Evolutionary conservation across 352 stramenopile genomes (phyloP).

Genomic region (Pseudoperonospora humuli): DNA sequence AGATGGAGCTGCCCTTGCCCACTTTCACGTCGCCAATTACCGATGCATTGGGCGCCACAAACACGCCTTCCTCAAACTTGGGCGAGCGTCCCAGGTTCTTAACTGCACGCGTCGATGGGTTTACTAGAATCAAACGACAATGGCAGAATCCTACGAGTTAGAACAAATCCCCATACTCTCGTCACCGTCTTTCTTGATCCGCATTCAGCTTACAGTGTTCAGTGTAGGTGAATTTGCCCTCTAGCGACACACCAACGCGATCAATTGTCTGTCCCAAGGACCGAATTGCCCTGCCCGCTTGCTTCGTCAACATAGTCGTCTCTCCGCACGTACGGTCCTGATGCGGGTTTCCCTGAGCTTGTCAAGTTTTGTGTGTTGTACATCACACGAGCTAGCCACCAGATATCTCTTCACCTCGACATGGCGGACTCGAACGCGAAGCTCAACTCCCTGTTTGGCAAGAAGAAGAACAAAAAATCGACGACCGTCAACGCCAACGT

Average conservation of each 20-base stretch:
- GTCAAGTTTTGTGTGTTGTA: neutral
- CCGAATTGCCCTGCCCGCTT: conserved; percentile 76
- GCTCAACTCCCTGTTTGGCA: conserved; percentile 79
- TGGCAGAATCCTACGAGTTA: conserved; percentile 1
- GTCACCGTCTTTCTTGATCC: neutral
- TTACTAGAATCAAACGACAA: conserved; percentile 37
- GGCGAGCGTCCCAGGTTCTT: conserved; percentile 61
- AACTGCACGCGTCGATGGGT: conserved; percentile 73
- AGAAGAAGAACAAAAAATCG: conserved; percentile 81
- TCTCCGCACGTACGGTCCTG: no score
- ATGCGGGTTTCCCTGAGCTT: no score
- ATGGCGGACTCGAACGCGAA: conserved; percentile 54
- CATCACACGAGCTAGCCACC: conserved; percentile 9
- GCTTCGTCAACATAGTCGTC: conserved; percentile 68
- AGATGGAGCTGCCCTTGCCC: conserved; percentile 86
- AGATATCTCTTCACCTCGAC: conserved; percentile 10
- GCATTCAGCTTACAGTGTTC: conserved; percentile 67
- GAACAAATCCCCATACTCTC: conserved; percentile 1
- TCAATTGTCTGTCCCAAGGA: conserved; percentile 81
- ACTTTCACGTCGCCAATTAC: conserved; percentile 91
- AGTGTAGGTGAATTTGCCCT: conserved; percentile 77
- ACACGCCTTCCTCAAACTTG: conserved; percentile 48
- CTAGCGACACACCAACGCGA: conserved; percentile 74
- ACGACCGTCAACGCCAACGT: conserved; percentile 73
- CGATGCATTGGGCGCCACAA: conserved; percentile 88